Evolutionary conservation across 75 land plant species (phyloP), one percentile per base, ranked within the genome.

Genomic region (Larix kaempferi): DNA sequence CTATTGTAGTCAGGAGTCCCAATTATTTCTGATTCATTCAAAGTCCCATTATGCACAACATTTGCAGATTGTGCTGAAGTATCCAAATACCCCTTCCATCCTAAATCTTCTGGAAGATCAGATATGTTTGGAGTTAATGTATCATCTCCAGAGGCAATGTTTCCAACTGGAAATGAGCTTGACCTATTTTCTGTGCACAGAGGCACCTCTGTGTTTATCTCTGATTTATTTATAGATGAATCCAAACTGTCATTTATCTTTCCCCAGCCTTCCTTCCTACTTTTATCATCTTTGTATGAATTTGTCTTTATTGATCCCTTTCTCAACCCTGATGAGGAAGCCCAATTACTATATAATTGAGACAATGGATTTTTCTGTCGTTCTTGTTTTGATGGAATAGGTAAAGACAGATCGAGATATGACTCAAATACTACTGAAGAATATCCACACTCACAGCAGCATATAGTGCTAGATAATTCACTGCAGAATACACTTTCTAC

Each of bases 401-500:
- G 83, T 74, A 86, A 63, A 4, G 88, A 86, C 39, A 86, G 57
- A 77, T 86, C 88, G 56, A 86, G 83, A 57, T 79, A 85, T 16
- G 87, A 79, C 49, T 86, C 88, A 49, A 76, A 85, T 23, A 77
- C 79, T 2, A 83, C 73, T 2, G 87, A 85, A 11, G 88, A 86
- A 81, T 86, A 80, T 12, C 88, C 88, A 74, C 88, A 86, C 65
- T 81, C 83, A 67, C 80, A 80, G 67, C 82, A 86, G 56, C 83
- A 66, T 16, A 86, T 73, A 26, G 87, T 86, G 64, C 88, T 86
- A 19, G 88, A 80, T 22, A 86, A 58, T 75, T 86, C 83, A 22
- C 83, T 83, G 15, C 88, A 83, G 56, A 86, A 86, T 21, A 85
- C 21, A 8, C 64, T 59, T 39, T 85, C 88, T 2, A 86, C 87